Evolutionary conservation across 805 yeast species (phyloP).

Genomic region (Helenozyma baotianmanensis): DNA sequence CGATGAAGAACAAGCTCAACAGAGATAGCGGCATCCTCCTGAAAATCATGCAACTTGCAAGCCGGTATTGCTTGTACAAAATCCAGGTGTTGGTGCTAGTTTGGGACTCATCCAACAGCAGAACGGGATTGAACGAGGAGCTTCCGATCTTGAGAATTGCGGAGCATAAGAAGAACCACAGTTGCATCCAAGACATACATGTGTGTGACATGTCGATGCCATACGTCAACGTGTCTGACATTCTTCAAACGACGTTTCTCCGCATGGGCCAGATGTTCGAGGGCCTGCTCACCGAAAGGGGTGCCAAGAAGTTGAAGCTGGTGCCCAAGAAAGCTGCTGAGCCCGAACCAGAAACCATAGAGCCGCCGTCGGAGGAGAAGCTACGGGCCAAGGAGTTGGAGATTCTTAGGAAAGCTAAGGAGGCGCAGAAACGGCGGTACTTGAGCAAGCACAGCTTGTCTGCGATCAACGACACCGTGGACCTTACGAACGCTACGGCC

Average conservation of each 20-base stretch:
- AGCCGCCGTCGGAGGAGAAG: slow-evolving; percentile 1
- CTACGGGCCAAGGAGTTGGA: slow-evolving; percentile 18
- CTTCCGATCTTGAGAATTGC: slow-evolving; percentile 13
- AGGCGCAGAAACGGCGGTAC: slow-evolving; percentile 27
- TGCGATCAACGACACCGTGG: slow-evolving; percentile 8
- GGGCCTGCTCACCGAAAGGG: slow-evolving; percentile 28
- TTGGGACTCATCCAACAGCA: slow-evolving; percentile 35
- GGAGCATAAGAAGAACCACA: slow-evolving; percentile 3
- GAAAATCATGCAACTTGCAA: slow-evolving; percentile 31
- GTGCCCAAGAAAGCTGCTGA: slow-evolving; percentile 12
- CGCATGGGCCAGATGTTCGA: slow-evolving; percentile 19
- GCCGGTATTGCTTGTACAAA: slow-evolving; percentile 32
- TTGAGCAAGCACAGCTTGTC: slow-evolving; percentile 24
- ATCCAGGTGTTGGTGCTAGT: slow-evolving; percentile 37
- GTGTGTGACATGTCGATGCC: slow-evolving; percentile 32
- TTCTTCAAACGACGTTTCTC: slow-evolving; percentile 20
- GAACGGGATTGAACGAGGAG: slow-evolving; percentile 13
- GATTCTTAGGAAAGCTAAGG: slow-evolving; percentile 25
- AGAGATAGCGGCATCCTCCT: slow-evolving; percentile 34
- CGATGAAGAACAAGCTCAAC: slow-evolving; percentile 28
- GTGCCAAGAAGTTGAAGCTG: slow-evolving; percentile 13
- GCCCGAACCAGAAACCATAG: slow-evolving; percentile 1
- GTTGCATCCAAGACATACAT: slow-evolving; percentile 18
- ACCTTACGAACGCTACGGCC: slow-evolving; percentile 10
- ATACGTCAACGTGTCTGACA: slow-evolving; percentile 22